phyloP scores from a whole-genome alignment of 805 yeast species.

The Wickerhamiella dianesei region DNA sequence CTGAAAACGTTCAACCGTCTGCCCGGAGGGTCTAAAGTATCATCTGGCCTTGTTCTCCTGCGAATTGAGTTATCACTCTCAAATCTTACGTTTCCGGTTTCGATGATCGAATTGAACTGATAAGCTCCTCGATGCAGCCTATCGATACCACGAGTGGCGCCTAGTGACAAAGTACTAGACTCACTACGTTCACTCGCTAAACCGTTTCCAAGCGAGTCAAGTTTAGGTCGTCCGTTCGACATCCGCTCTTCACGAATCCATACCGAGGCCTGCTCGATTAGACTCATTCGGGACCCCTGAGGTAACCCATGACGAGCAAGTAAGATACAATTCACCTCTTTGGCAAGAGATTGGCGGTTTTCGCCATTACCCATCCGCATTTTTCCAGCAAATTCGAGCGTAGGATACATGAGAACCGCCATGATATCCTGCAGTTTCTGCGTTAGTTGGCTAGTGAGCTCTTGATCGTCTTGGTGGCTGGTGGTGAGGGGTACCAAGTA shows the following conservation, averaged over 20 bases:
- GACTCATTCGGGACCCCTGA: not conserved
- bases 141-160: too few species aligned
- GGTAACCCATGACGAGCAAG: constrained; percentile 19
- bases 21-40: not conserved
- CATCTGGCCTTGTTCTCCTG: not conserved
- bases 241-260: not conserved
- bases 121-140: too few species aligned
- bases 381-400: constrained; percentile 27
- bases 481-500: constrained; percentile 30
- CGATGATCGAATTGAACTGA: too few species aligned
- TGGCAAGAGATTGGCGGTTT: constrained; percentile 51
- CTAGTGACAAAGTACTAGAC: too few species aligned
- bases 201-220: not conserved
- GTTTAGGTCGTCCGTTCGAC: not conserved
- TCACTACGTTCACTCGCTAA: too few species aligned
- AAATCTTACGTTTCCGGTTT: not conserved
- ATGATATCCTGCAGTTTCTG: constrained; percentile 68
- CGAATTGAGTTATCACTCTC: not conserved
- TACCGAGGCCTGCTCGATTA: not conserved
- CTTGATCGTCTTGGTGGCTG: not conserved
- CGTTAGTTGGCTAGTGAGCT: constrained; percentile 32
- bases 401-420: constrained; percentile 56
- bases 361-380: constrained; percentile 43
- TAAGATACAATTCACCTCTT: constrained; percentile 55
- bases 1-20: not conserved